Percentiles rank a stretch among this genome's conserved stretches.
phyloP scores from a whole-genome alignment of 352 stramenopile genomes.

The Phytopythium delawarense region DNA sequence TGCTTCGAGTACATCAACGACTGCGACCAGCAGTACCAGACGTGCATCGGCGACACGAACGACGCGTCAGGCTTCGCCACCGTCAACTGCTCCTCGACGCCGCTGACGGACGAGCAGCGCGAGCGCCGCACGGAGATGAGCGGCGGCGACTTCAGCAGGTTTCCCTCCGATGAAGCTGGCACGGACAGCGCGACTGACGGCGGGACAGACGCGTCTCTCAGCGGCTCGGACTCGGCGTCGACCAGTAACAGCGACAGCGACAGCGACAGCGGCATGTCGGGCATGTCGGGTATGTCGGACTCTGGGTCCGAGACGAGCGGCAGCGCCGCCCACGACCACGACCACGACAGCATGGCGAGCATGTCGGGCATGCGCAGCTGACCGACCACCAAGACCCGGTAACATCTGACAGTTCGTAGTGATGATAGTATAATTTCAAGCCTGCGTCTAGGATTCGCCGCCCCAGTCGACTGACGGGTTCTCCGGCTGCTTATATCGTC shows the following conservation, averaged over 20 bases:
- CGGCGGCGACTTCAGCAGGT: background rate
- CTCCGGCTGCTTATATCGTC: background rate
- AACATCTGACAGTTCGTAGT: background rate
- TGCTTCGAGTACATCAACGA: constrained; percentile 21
- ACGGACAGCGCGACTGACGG: background rate
- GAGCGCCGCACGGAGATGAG: background rate
- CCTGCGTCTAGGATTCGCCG: background rate
- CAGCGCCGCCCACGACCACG: background rate
- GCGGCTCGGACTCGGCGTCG: background rate
- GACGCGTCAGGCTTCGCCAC: background rate
- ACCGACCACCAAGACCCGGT: background rate
- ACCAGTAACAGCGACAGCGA: background rate
- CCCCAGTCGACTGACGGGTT: background rate
- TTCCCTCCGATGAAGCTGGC: background rate
- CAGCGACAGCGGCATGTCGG: background rate
- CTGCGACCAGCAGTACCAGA: constrained; percentile 7
- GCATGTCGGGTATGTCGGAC: constrained; percentile 1
- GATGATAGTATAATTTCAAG: background rate
- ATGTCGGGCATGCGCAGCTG: constrained; percentile 3
- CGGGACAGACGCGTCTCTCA: background rate
- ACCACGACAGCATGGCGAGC: constrained; percentile 2
- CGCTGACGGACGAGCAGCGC: constrained; percentile 2
- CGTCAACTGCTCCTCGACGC: background rate
- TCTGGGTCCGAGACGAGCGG: background rate
- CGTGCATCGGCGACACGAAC: constrained; percentile 2